phyloP scores from a whole-genome alignment of 2,329 filamentous ascomycete genomes.

The Dactylellina leptospora region DNA sequence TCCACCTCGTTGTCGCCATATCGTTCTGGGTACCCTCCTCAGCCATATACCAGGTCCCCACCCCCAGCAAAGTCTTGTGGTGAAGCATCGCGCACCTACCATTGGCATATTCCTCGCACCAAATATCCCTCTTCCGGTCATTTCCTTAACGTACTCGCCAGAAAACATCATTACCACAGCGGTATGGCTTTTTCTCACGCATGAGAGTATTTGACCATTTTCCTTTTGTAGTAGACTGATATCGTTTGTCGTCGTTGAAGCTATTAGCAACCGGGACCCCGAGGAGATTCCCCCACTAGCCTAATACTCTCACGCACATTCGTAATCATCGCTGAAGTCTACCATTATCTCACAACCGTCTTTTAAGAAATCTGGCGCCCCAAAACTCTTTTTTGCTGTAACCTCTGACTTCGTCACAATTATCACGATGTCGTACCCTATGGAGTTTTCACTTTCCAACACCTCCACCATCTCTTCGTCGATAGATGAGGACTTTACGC shows the following conservation, averaged over 20 bases:
- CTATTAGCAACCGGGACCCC: constrained; percentile 44
- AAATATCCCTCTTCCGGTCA: constrained; percentile 9
- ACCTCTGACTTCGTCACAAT: neutral
- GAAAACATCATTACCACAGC: constrained; percentile 34
- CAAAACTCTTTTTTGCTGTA: constrained; percentile 5
- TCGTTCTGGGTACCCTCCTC: constrained; percentile 53
- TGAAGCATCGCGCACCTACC: constrained; percentile 47
- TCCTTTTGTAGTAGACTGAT: constrained; percentile 48
- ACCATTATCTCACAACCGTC: neutral
- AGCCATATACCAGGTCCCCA: constrained; percentile 38
- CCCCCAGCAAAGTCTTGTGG: constrained; percentile 37
- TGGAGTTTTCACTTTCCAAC: constrained; percentile 43
- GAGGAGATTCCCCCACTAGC: constrained; percentile 34
- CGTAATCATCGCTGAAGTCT: constrained; percentile 41
- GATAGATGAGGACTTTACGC: constrained; percentile 45
- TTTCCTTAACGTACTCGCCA: constrained; percentile 23
- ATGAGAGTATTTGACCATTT: constrained; percentile 25
- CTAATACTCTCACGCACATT: constrained; percentile 53
- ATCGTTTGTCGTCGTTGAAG: constrained; percentile 52
- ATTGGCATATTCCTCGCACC: constrained; percentile 49
- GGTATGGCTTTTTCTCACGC: constrained; percentile 52
- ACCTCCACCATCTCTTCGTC: constrained; percentile 39
- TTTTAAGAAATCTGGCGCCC: neutral
- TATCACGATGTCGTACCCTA: constrained; percentile 37
- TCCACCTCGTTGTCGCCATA: constrained; percentile 21